These are phyloP conservation scores for Panicum miliaceum DNA, from an alignment of 176 grass and related monocot species.

Conservation along the genomic window DNA sequence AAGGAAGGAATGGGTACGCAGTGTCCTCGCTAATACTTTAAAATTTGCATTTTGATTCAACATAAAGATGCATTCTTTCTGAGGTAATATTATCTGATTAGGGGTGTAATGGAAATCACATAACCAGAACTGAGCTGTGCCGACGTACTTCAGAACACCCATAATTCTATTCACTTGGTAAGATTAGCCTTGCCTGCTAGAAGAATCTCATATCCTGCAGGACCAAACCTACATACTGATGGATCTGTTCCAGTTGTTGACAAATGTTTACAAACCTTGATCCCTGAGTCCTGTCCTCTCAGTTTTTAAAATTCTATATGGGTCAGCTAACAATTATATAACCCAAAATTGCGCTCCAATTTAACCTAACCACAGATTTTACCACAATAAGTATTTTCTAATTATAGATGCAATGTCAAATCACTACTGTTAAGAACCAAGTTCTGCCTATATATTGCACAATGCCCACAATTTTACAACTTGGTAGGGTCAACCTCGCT, in stretches of 20 bases:
- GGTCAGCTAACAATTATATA: background rate
- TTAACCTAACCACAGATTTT: background rate
- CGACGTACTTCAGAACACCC: background rate
- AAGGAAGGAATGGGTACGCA: background rate
- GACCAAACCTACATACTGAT: background rate
- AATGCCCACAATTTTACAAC: background rate
- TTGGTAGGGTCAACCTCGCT: background rate
- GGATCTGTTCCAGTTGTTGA: background rate
- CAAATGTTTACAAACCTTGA: background rate
- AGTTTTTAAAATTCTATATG: background rate
- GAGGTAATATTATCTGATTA: background rate
- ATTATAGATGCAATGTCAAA: background rate
- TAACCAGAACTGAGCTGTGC: background rate
- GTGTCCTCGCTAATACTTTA: background rate
- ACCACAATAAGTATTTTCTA: background rate
- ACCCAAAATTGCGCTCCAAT: background rate
- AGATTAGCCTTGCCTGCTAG: background rate
- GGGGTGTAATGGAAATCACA: background rate
- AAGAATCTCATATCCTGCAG: background rate
- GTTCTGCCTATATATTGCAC: background rate
- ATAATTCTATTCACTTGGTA: background rate
- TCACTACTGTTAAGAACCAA: background rate
- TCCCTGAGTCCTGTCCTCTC: background rate
- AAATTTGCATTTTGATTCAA: background rate
- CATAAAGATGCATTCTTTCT: background rate